Percentiles rank a stretch among this genome's conserved stretches.
Conservation (phyloP, 495 filamentous ascomycete genomes). For the Penicillium paradoxum region DNA sequence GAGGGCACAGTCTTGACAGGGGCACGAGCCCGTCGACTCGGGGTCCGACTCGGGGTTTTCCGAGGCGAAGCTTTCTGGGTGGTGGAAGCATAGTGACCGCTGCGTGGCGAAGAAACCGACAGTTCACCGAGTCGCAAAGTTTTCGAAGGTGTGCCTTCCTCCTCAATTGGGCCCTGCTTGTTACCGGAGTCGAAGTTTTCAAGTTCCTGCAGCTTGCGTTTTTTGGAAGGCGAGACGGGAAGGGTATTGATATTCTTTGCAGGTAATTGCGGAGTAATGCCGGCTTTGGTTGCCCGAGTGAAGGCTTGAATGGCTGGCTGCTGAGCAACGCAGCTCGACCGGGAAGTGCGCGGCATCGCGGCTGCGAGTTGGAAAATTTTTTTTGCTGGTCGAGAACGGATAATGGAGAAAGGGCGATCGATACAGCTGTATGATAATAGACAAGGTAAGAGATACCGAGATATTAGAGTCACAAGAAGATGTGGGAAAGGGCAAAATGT, state of each 20-base stretch:
- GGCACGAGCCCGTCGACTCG: slow-evolving; percentile 15
- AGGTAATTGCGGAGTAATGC: slow-evolving; percentile 20
- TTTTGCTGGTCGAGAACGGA: slow-evolving; percentile 11
- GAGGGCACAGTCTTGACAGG: slow-evolving; percentile 11
- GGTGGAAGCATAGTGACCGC: slow-evolving; percentile 32
- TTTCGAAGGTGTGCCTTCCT: slow-evolving; percentile 38
- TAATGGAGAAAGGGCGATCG: slow-evolving; percentile 19
- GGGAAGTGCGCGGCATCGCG: slow-evolving; percentile 37
- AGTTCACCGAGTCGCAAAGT: slow-evolving; percentile 37
- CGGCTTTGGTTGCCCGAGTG: slow-evolving; percentile 41
- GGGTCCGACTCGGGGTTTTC: slow-evolving; percentile 8
- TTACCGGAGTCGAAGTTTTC: slow-evolving; percentile 28
- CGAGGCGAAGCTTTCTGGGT: slow-evolving; percentile 9
- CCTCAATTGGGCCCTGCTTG: slow-evolving; percentile 7
- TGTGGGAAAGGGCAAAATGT: slow-evolving; percentile 11
- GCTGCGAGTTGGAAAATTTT: slow-evolving; percentile 20
- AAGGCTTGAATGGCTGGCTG: slow-evolving; percentile 40
- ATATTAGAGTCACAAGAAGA: slow-evolving; percentile 4
- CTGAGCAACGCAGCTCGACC: slow-evolving; percentile 29
- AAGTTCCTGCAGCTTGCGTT: slow-evolving; percentile 42
- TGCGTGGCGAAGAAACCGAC: slow-evolving; percentile 35
- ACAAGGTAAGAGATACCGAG: slow-evolving; percentile 24
- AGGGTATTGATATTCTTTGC: slow-evolving; percentile 22
- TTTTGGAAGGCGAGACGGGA: slow-evolving; percentile 43
- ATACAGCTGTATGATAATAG: slow-evolving; percentile 18